Percentiles rank a stretch among this genome's conserved stretches.
These are phyloP conservation scores for Rhodotorula sp. DNA, from an alignment of 1,284 basidiomycete genomes.

Conservation along the genomic window DNA sequence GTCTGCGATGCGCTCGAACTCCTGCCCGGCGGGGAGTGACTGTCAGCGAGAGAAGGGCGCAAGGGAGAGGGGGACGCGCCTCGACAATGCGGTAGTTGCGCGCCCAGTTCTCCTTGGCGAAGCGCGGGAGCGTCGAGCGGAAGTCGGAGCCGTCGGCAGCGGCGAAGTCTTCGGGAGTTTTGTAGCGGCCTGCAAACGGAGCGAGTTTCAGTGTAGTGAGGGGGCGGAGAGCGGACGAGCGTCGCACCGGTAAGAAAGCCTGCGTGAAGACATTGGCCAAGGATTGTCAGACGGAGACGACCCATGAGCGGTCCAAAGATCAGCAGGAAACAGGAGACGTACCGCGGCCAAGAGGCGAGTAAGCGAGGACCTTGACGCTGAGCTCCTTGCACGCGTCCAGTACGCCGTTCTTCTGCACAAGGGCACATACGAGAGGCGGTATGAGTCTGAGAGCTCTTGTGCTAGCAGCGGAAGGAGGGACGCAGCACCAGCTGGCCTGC, in stretches of 20 bases:
- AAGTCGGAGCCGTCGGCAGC: slow-evolving; percentile 56
- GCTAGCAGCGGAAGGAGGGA: no score
- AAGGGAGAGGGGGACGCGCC: background rate
- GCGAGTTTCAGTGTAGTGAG: background rate
- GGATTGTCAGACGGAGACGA: no score
- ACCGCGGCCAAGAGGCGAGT: slow-evolving; percentile 62
- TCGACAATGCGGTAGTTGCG: slow-evolving; percentile 56
- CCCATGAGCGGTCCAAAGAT: no score
- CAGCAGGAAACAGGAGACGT: no score
- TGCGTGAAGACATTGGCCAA: no score
- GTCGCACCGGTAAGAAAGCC: slow-evolving; percentile 59
- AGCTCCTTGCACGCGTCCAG: slow-evolving; percentile 50
- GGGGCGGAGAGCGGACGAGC: background rate
- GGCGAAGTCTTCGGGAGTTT: slow-evolving; percentile 58
- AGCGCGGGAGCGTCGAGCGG: slow-evolving; percentile 48
- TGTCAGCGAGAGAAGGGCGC: background rate
- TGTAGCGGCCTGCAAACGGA: slow-evolving; percentile 52
- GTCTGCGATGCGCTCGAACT: slow-evolving; percentile 56
- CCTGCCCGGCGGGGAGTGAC: slow-evolving; percentile 52
- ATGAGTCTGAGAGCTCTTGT: no score
- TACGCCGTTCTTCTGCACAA: slow-evolving; percentile 49
- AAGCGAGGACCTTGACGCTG: slow-evolving; percentile 61
- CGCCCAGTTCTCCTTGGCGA: slow-evolving; percentile 57
- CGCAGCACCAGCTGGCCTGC: no score
- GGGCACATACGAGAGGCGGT: no score